Evolutionary conservation across 2,329 filamentous ascomycete genomes (phyloP).

Genomic region (Helotiales sp.): DNA sequence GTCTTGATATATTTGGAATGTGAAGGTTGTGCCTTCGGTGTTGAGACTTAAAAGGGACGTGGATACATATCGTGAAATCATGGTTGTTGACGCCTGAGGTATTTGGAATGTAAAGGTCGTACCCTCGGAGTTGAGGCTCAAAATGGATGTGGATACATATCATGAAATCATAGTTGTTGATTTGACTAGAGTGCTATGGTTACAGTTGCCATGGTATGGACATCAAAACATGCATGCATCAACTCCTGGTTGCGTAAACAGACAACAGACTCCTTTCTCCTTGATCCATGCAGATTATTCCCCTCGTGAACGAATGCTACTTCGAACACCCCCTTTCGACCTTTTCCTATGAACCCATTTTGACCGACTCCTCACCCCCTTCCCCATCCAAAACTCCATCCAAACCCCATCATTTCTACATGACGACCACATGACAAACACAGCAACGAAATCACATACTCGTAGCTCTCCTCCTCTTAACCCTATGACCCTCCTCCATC

Average conservation of each 20-base stretch:
- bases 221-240: conserved; percentile 4
- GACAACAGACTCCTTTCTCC: not conserved
- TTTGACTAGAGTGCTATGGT: not conserved
- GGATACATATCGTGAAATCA: not conserved
- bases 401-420: not conserved
- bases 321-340: not conserved
- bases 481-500: conserved; percentile 29
- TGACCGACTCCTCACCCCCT: not conserved
- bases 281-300: not conserved
- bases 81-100: not conserved
- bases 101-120: no score
- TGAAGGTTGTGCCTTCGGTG: no score
- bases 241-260: not conserved
- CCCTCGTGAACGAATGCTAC: not conserved
- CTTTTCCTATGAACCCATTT: not conserved
- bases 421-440: no score
- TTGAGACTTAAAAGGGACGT: not conserved
- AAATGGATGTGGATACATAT: not conserved
- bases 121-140: not conserved
- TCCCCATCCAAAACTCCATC: not conserved
- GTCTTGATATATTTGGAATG: no score
- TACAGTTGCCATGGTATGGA: conserved; percentile 8
- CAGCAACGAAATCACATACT: no score
- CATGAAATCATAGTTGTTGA: not conserved
- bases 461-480: conserved; percentile 44